Percentiles rank a stretch among this genome's conserved stretches.
Conservation (phyloP, 169 alveolate genomes). For the Plasmodium sp. region DNA sequence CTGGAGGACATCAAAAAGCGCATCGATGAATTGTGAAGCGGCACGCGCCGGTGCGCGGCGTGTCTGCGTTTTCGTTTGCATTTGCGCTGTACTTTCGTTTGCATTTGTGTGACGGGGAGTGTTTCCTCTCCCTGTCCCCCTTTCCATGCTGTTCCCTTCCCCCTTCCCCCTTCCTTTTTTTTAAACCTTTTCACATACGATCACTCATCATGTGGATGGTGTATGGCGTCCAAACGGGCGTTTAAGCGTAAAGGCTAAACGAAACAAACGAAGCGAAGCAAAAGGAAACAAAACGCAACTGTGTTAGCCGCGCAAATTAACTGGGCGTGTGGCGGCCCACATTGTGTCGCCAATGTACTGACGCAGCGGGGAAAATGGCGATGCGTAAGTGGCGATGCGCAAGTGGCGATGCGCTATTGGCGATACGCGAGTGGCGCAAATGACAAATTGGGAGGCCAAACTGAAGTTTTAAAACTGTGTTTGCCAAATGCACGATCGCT, state of each 20-base stretch:
- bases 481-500: not conserved
- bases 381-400: not conserved
- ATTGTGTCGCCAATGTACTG: not conserved
- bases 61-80: not conserved
- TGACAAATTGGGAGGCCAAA: not conserved
- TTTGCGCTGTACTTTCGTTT: not conserved
- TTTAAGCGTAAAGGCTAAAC: not conserved
- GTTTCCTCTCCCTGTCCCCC: not conserved
- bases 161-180: not conserved
- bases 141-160: not conserved
- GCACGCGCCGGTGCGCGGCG: not conserved
- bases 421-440: not conserved
- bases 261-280: not conserved
- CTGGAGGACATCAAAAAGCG: constrained; percentile 53
- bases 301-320: not conserved
- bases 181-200: not conserved
- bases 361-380: not conserved
- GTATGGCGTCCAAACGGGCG: not conserved
- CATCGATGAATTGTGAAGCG: constrained; percentile 26
- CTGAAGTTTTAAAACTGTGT: not conserved
- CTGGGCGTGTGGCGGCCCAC: not conserved
- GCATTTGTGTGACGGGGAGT: not conserved
- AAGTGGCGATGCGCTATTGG: not conserved
- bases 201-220: not conserved
- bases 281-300: not conserved